Evolutionary conservation across 2,329 filamentous ascomycete species (phyloP).

Genomic region (Monosporascus sp.): DNA sequence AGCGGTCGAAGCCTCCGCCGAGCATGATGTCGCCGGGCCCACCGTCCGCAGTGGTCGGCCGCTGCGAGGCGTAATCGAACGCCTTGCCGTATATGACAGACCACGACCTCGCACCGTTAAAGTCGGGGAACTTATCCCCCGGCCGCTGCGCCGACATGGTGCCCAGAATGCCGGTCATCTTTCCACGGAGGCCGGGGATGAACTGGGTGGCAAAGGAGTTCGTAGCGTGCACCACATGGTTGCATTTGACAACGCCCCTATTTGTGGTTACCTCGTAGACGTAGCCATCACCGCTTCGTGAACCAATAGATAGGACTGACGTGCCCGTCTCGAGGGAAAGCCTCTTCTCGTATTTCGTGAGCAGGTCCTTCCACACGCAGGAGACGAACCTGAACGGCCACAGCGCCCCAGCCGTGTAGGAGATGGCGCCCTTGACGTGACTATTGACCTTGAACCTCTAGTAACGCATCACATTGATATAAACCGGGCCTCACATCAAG

Average conservation of each 20-base stretch:
- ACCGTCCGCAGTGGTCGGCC: slow-evolving; percentile 23
- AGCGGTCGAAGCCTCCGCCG: slow-evolving; percentile 45
- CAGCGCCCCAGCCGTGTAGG: slow-evolving; percentile 41
- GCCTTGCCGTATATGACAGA: slow-evolving; percentile 39
- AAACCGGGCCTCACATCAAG: no score
- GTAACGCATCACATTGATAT: slow-evolving; percentile 1
- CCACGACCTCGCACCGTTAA: slow-evolving; percentile 40
- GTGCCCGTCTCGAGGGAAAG: slow-evolving; percentile 10
- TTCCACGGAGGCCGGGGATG: slow-evolving; percentile 41
- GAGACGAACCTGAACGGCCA: slow-evolving; percentile 47
- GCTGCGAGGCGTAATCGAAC: slow-evolving; percentile 48
- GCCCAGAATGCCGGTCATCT: slow-evolving; percentile 37
- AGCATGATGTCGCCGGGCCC: slow-evolving; percentile 43
- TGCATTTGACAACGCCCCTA: slow-evolving; percentile 37
- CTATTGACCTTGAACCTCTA: slow-evolving; percentile 31
- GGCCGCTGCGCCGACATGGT: slow-evolving; percentile 48
- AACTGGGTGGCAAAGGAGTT: slow-evolving; percentile 49
- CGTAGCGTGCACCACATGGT: slow-evolving; percentile 52
- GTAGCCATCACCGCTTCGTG: slow-evolving; percentile 13
- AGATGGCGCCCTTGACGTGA: slow-evolving; percentile 34
- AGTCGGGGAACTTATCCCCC: slow-evolving; percentile 25
- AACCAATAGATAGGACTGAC: slow-evolving; percentile 30
- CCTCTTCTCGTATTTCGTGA: slow-evolving; percentile 19
- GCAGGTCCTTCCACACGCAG: slow-evolving; percentile 36
- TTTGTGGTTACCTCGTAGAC: slow-evolving; percentile 40